phyloP scores from a whole-genome alignment of 768 basidiomycete genomes.

The Daedaleopsis sinensis region DNA sequence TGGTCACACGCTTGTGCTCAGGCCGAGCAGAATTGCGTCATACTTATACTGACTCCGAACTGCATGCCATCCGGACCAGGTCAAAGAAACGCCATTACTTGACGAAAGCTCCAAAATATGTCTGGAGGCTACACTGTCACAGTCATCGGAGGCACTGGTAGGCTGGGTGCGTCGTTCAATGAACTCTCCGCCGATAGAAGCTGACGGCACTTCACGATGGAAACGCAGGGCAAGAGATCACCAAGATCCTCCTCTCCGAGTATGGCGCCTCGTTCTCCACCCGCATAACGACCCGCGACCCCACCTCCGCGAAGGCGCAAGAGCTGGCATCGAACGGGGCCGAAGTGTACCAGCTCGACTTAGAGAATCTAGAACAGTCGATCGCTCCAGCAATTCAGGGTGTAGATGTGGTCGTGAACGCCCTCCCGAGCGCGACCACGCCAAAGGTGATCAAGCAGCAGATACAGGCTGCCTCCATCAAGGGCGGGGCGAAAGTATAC shows the following conservation, averaged over 20 bases:
- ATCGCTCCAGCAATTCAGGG: conserved; percentile 4
- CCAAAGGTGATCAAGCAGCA: conserved; percentile 1
- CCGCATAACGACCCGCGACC: background rate
- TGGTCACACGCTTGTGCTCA: no score
- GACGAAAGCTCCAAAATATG: no score
- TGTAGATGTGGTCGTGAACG: conserved; percentile 14
- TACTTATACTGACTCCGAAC: no score
- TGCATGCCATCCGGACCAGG: no score
- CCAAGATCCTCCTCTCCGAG: background rate
- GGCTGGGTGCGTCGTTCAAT: no score
- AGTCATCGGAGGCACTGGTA: no score
- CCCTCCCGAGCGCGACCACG: conserved; percentile 1
- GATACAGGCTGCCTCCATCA: conserved; percentile 7
- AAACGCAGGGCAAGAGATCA: background rate
- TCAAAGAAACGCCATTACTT: no score
- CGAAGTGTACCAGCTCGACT: background rate
- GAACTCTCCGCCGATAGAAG: no score
- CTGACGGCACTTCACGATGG: no score
- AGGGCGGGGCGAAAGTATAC: conserved; percentile 23
- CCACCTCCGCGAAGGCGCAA: conserved; percentile 2
- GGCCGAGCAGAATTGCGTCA: no score
- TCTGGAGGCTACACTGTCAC: no score
- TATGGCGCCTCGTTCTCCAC: background rate
- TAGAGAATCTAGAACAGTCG: background rate
- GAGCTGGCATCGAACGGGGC: background rate